Evolutionary conservation across 768 basidiomycete species (phyloP), one percentile per base, ranked within the genome.

Genomic region (Auricularia sp.): DNA sequence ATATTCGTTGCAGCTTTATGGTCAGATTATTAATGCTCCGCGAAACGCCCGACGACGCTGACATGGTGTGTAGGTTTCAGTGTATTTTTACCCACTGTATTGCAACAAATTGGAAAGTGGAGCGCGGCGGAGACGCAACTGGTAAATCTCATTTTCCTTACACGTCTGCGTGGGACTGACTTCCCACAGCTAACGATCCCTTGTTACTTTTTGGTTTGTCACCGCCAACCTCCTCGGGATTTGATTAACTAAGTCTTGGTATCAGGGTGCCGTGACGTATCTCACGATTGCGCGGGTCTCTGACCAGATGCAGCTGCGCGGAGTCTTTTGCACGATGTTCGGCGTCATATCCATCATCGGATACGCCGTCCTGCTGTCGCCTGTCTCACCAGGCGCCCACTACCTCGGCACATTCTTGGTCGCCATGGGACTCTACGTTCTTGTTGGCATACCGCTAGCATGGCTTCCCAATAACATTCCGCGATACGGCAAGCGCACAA

Each of bases 11-110:
- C 39, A 42, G 39, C 39, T 42, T 14, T 42, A 42, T 14, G 39
- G 39, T 42, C 13, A 42, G 39, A 42, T 42, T 14, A 42, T 42
- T 7, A 14, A 7, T 42, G 7, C 39, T 42, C 39, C 39, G 39
- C 39, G 8, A 14, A 42, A 1, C 8, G 39, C 13, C 13, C 8
- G 39, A 14, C 39, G 3, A 14, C 8, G 7, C 39, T 42, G 39
- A 42, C 39, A 42, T 7, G 13, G 8, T 7, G n/a, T 7, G 7
- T 54, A 54, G 63, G 65, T 3, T 66, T 54, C 62, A 66, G 65
- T 45, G 59, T 39, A 10, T 66, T 64, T 34, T 51, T 66, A 6
- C 65, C 65, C 4, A 66, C 65, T 6, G 63, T 66, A 18, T 54
- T 66, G 10, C 47, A 63, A 35, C 29, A 66, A 33, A 63, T 65